A percentile compares a stretch with the other conserved stretches of the same genome.
phyloP scores from a whole-genome alignment of 148 eudicot genomes.

The Spergularia bocconei region DNA sequence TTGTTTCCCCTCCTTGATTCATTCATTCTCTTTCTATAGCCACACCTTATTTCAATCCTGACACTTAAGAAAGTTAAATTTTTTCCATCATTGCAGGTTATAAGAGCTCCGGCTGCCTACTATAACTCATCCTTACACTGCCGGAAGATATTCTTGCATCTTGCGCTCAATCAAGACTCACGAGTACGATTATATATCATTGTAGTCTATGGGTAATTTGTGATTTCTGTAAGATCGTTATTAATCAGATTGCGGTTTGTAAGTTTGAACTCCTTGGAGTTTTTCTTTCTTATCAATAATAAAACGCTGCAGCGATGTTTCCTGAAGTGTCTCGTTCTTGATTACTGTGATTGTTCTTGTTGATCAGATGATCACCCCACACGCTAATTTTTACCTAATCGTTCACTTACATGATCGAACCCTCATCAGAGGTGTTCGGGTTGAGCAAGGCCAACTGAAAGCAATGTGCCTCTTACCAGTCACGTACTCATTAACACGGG shows the following conservation, averaged over 20 bases:
- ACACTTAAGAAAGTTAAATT: too few species aligned
- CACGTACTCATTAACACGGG: too few species aligned
- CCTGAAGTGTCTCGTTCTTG: background rate
- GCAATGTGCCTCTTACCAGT: too few species aligned
- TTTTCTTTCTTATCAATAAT: background rate
- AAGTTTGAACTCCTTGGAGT: background rate
- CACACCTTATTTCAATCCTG: too few species aligned
- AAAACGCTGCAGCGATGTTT: background rate
- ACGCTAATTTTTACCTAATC: too few species aligned
- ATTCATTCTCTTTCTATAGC: too few species aligned
- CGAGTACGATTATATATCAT: background rate
- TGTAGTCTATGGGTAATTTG: background rate
- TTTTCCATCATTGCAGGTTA: conserved; percentile 1
- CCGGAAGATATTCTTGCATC: background rate
- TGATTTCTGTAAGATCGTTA: conserved; percentile 5
- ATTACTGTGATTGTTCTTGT: background rate
- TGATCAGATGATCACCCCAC: too few species aligned
- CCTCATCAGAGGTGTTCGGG: too few species aligned
- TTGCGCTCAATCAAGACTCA: background rate
- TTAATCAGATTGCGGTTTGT: background rate
- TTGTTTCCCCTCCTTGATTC: too few species aligned
- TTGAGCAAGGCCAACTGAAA: too few species aligned
- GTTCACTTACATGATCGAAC: too few species aligned
- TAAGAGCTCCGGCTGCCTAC: background rate
- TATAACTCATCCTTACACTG: background rate